A percentile compares a stretch with the other conserved stretches of the same genome.
Evolutionary conservation across 768 basidiomycete genomes (phyloP).

Genomic region (Russula vinacea): DNA sequence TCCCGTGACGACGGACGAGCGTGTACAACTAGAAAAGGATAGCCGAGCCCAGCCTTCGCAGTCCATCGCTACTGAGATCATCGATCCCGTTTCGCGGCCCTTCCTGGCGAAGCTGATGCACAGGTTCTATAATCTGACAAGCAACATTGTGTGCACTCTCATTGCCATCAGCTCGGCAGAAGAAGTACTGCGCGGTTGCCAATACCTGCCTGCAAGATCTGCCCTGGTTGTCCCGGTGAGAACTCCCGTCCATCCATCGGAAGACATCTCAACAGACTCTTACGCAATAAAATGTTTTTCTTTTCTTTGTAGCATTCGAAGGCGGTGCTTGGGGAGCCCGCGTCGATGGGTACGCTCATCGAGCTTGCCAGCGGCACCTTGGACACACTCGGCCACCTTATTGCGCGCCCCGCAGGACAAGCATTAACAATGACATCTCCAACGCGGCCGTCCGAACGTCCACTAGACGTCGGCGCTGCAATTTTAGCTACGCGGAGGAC

Average conservation of each 20-base stretch:
- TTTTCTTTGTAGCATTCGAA: slow-evolving; percentile 65
- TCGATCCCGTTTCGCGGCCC: slow-evolving; percentile 67
- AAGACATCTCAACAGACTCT: not conserved
- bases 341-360: slow-evolving; percentile 83
- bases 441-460: slow-evolving; percentile 41
- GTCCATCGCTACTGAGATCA: slow-evolving; percentile 42
- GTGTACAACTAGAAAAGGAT: slow-evolving; percentile 64
- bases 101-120: slow-evolving; percentile 69
- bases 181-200: slow-evolving; percentile 56
- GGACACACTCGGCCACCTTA: slow-evolving; percentile 68
- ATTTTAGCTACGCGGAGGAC: slow-evolving; percentile 55
- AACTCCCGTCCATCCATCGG: slow-evolving; percentile 20
- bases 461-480: slow-evolving; percentile 54
- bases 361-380: slow-evolving; percentile 77
- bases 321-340: slow-evolving; percentile 75
- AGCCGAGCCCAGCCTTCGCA: slow-evolving; percentile 34
- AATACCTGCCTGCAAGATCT: slow-evolving; percentile 70
- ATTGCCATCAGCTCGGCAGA: slow-evolving; percentile 70
- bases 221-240: slow-evolving; percentile 72
- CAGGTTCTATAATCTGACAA: slow-evolving; percentile 64
- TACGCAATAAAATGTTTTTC: not conserved
- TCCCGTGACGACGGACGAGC: slow-evolving; percentile 74
- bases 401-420: slow-evolving; percentile 58
- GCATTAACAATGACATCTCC: slow-evolving; percentile 42
- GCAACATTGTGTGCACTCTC: slow-evolving; percentile 66